Evolutionary conservation across 495 filamentous ascomycete genomes (phyloP).

Genomic region (Lasiosphaeria hispida): DNA sequence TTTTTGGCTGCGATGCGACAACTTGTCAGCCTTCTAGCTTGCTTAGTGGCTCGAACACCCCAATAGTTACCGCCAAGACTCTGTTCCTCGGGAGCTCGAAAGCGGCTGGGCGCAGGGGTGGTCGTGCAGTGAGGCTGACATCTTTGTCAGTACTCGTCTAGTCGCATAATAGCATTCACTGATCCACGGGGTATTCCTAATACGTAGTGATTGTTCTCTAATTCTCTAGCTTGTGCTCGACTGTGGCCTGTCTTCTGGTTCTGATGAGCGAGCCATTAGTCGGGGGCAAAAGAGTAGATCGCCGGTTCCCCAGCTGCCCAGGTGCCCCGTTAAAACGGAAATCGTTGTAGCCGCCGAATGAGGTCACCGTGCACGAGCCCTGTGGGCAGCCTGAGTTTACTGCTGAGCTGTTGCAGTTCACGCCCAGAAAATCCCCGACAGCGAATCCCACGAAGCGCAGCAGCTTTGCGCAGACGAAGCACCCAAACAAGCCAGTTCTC

Average conservation of each 20-base stretch:
- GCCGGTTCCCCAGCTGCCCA: no score
- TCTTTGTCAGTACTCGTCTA: no score
- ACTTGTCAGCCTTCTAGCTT: slow-evolving; percentile 3
- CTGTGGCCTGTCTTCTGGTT: no score
- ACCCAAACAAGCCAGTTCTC: slow-evolving; percentile 2
- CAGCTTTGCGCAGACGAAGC: background rate
- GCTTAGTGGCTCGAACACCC: background rate
- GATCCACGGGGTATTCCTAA: no score
- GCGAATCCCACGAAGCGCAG: background rate
- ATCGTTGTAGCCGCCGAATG: slow-evolving; percentile 16
- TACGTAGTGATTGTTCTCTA: no score
- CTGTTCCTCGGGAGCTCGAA: background rate
- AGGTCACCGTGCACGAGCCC: slow-evolving; percentile 20
- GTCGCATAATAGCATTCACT: no score
- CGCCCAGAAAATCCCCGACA: background rate
- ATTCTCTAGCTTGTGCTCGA: no score
- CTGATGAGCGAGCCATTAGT: no score
- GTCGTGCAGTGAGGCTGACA: no score
- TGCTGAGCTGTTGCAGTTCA: background rate
- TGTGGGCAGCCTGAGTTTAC: background rate
- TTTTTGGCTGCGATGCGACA: background rate
- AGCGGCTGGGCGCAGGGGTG: no score
- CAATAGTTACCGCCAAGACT: background rate
- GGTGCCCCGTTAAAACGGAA: background rate
- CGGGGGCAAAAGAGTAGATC: no score